Evolutionary conservation across 1,284 basidiomycete species (phyloP).

Genomic region (Apiotrichum veenhuisii): DNA sequence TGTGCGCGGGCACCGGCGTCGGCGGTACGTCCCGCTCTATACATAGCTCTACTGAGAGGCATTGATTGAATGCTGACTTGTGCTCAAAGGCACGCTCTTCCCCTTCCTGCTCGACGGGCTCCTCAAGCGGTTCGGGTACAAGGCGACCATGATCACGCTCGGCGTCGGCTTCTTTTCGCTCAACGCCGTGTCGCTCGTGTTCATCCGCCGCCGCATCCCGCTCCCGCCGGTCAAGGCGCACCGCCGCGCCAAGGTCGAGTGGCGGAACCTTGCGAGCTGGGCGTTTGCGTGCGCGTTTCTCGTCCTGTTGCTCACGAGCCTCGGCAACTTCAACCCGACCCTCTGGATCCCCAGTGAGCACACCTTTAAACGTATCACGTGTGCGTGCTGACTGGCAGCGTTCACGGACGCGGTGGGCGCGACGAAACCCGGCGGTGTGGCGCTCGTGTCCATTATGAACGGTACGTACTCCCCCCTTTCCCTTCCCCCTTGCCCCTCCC

Average conservation of each 20-base stretch:
- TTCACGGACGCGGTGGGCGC: conserved; percentile 39
- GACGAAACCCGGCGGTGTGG: conserved; percentile 36
- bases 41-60: too few species aligned
- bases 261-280: conserved; percentile 23
- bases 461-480: too few species aligned
- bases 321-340: conserved; percentile 47
- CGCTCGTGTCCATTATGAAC: conserved; percentile 46
- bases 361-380: too few species aligned
- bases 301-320: conserved; percentile 34
- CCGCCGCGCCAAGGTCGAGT: conserved; percentile 29
- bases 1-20: conserved; percentile 45
- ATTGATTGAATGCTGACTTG: too few species aligned
- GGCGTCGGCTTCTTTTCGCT: conserved; percentile 35
- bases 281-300: conserved; percentile 29
- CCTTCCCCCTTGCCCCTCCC: too few species aligned
- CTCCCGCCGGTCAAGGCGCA: conserved; percentile 1
- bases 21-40: too few species aligned
- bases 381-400: conserved; percentile 12
- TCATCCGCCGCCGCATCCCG: conserved; percentile 45
- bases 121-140: conserved; percentile 41
- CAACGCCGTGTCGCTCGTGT: conserved; percentile 32
- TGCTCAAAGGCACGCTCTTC: conserved; percentile 21
- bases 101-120: conserved; percentile 43
- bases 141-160: conserved; percentile 40
- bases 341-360: conserved; percentile 32